These are phyloP conservation scores for Licmophora abbreviata DNA, from an alignment of 108 stramenopile genomes.

Conservation along the genomic window DNA sequence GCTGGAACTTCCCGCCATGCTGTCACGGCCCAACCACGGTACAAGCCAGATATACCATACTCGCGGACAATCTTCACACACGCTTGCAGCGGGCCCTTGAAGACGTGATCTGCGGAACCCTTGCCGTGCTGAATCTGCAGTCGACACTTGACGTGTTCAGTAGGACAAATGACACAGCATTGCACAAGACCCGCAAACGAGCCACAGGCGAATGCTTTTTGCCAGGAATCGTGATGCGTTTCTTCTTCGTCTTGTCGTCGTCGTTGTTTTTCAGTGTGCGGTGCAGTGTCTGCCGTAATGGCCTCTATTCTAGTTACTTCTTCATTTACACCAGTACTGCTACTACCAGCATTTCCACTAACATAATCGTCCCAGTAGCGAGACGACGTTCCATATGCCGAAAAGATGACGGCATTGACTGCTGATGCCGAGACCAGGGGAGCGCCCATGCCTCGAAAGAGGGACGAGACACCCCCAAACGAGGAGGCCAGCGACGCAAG, in stretches of 20 bases:
- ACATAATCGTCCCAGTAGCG: slow-evolving; percentile 57
- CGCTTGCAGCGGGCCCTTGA: slow-evolving; percentile 50
- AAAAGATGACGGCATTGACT: slow-evolving; percentile 86
- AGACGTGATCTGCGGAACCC: slow-evolving; percentile 18
- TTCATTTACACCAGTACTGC: slow-evolving; percentile 1
- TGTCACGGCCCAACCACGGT: slow-evolving; percentile 64
- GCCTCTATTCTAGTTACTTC: not conserved
- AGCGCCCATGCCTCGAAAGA: slow-evolving; percentile 83
- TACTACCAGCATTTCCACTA: not conserved
- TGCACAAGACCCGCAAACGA: slow-evolving; percentile 82
- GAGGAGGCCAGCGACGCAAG: slow-evolving; percentile 7
- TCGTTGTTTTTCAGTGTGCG: not conserved
- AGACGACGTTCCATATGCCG: slow-evolving; percentile 67
- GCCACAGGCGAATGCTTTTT: slow-evolving; percentile 74
- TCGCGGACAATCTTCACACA: slow-evolving; percentile 29
- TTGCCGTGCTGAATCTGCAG: slow-evolving; percentile 62
- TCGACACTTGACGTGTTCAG: slow-evolving; percentile 91
- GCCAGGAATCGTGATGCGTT: slow-evolving; percentile 11
- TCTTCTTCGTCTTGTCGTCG: slow-evolving; percentile 4
- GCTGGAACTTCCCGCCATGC: slow-evolving; percentile 83
- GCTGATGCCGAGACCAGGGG: slow-evolving; percentile 76
- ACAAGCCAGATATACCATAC: slow-evolving; percentile 56
- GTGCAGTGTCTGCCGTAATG: no score
- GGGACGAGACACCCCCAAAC: slow-evolving; percentile 48
- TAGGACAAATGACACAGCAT: slow-evolving; percentile 58